Evolutionary conservation across 148 eudicot species (phyloP), one percentile per base, ranked within the genome.

Genomic region (Rhododendron simsii): DNA sequence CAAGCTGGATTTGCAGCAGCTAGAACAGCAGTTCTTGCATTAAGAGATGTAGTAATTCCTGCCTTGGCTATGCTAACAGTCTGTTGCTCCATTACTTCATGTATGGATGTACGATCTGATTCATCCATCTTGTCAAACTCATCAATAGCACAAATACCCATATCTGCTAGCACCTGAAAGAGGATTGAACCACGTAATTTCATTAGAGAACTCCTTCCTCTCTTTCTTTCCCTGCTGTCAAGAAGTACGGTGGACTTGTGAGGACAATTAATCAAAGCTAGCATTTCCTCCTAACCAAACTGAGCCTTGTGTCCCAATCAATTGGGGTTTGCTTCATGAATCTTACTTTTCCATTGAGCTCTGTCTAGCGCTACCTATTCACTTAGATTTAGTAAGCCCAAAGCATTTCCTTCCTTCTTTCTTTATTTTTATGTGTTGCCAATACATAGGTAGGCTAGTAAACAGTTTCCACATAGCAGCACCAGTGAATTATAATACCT

Each of bases 1-100:
- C 99, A 98, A 71, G 99, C 99, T 61, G 99, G 99, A 91, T 98
- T 98, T 82, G 99, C 99, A 86, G 99, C 99, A 89, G 99, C 99
- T 83, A 98, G 98, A 86, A 98, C 96, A 74, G 99, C 99, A 82
- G 99, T 94, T 86, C 99, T 93, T 83, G 99, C 99, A 90, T 95
- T 98, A 69, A 98, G 88, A 86, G 99, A 98, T 67, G 99, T 98
- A 35, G 99, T 98, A 83, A 98, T 98, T 71, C 99, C 99, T 86
- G 99, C 99, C 92, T 98, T 98, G 57, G 99, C 99, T 86, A 98
- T 95, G 92, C 99, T 98, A 85, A 98, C 99, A 33, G 99, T 98
- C 90, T 98, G 99, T 91, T 98, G 99, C 89, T 98, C 99, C 99
- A 98, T 98, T 37, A 98, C 99, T 93, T 98, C 99, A 84, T 98